A percentile compares a stretch with the other conserved stretches of the same genome.
Conservation (phyloP, 371 early-diverging fungal species). For the Lichtheimia hyalospora region DNA sequence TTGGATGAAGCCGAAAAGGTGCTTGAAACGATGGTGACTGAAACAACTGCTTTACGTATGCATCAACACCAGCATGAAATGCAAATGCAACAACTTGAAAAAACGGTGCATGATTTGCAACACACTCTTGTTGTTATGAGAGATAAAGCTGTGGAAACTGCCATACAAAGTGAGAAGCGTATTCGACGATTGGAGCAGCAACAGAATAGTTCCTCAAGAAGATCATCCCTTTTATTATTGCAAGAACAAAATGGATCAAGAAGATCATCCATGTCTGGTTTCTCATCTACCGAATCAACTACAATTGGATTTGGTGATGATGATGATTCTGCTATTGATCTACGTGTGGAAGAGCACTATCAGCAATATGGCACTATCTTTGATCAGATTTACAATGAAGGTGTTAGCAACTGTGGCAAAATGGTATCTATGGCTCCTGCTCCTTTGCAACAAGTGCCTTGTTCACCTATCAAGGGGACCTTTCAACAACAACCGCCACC, state of each 20-base stretch:
- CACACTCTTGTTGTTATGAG: slow-evolving; percentile 76
- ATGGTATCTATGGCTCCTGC: too few relatives aligned
- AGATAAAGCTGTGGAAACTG: slow-evolving; percentile 67
- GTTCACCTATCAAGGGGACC: too few relatives aligned
- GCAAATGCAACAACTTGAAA: slow-evolving; percentile 65
- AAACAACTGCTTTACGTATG: slow-evolving; percentile 69
- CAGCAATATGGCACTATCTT: slow-evolving; percentile 44
- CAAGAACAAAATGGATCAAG: slow-evolving; percentile 11
- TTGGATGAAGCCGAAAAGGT: slow-evolving; percentile 71
- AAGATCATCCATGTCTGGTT: slow-evolving; percentile 6
- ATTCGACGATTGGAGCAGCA: slow-evolving; percentile 56
- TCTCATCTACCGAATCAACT: too few relatives aligned
- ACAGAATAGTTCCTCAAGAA: slow-evolving; percentile 7
- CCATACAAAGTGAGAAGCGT: slow-evolving; percentile 74
- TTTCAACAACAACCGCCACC: too few relatives aligned
- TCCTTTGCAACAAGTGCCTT: too few relatives aligned
- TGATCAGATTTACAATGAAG: slow-evolving; percentile 59
- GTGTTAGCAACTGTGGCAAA: slow-evolving; percentile 27
- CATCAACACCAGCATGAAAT: slow-evolving; percentile 59
- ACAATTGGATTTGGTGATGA: slow-evolving; percentile 8
- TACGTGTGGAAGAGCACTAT: slow-evolving; percentile 27
- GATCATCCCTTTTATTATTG: slow-evolving; percentile 7
- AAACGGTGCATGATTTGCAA: slow-evolving; percentile 68
- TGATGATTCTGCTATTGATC: slow-evolving; percentile 45
- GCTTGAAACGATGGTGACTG: slow-evolving; percentile 73